phyloP scores from a whole-genome alignment of 495 filamentous ascomycete genomes.

The Friedmanniomyces simplex region DNA sequence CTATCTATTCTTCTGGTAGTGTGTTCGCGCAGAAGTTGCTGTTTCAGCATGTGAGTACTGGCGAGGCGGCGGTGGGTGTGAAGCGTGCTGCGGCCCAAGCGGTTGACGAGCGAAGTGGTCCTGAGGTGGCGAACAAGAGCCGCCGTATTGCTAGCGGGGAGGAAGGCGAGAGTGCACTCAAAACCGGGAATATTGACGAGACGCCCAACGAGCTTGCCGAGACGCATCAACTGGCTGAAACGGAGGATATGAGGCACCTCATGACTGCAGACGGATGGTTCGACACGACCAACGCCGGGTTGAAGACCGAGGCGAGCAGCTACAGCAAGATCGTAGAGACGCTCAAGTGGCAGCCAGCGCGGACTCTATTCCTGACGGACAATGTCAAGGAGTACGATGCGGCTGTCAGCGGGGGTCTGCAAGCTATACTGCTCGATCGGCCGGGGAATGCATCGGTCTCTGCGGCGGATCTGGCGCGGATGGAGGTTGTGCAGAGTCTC shows the following conservation, averaged over 20 bases:
- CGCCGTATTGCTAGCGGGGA: no score
- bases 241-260: constrained; percentile 41
- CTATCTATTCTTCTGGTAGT: constrained; percentile 63
- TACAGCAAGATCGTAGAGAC: constrained; percentile 48
- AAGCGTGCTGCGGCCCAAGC: not conserved
- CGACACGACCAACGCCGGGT: constrained; percentile 64
- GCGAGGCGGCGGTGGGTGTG: constrained; percentile 25
- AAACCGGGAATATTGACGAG: no score
- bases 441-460: constrained; percentile 50
- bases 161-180: no score
- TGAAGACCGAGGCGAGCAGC: constrained; percentile 49
- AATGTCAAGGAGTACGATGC: constrained; percentile 59
- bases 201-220: no score
- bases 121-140: no score
- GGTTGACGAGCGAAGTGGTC: no score
- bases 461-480: not conserved
- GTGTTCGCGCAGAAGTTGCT: constrained; percentile 63
- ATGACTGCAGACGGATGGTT: constrained; percentile 46
- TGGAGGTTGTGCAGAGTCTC: constrained; percentile 4
- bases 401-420: constrained; percentile 52
- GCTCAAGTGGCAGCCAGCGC: constrained; percentile 28
- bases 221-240: not conserved
- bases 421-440: constrained; percentile 48
- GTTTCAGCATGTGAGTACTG: constrained; percentile 53
- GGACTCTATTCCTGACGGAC: constrained; percentile 62